Evolutionary conservation across 805 yeast species (phyloP), one percentile per base, ranked within the genome.

Genomic region (Candida tibetensis): DNA sequence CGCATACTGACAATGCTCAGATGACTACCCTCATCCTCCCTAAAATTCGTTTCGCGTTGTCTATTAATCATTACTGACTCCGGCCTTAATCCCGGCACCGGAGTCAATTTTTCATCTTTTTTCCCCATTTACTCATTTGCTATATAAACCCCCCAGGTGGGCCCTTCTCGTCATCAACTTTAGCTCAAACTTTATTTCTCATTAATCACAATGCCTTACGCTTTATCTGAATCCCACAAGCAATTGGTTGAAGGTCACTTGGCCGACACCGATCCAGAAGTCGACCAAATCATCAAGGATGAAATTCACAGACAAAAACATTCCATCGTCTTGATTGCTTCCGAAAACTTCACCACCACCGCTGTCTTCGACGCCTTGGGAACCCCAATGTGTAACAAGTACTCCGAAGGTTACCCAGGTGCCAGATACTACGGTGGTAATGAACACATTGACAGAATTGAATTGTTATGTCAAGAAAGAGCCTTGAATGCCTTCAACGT

Each of bases 341-440:
- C 95, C 30, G 99, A 91, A 64, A 91, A 91, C 69, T 91, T 90
- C 76, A 91, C 99, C 40, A 85, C 97, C 34, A 85, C 83, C 51
- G 83, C 96, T 17, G 99, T 91, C 22, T 85, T 91, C 79, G 96
- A 91, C 61, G 79, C 88, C 34, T 75, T 91, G 56, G 98, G 98
- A 48, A 85, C 96, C 18, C 95, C 87, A 61, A 88, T 91, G 96
- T 90, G 86, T 66, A 91, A 91, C 78, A 91, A 91, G 72, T 91
- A 91, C 71, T 89, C 97, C 8, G 99, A 91, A 69, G 98, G 98
- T 48, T 91, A 91, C 69, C 99, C 99, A 29, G 96, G 96, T 50
- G 95, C 89, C 47, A 81, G 99, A 64, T 91, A 91, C 73, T 91
- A 91, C 62, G 99, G 99, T 65, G 99, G 99, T 64, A 91, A 91